Percentiles rank a stretch among this genome's conserved stretches.
Conservation (phyloP, 1,284 basidiomycete genomes). For the Ganoderma resinaceum region DNA sequence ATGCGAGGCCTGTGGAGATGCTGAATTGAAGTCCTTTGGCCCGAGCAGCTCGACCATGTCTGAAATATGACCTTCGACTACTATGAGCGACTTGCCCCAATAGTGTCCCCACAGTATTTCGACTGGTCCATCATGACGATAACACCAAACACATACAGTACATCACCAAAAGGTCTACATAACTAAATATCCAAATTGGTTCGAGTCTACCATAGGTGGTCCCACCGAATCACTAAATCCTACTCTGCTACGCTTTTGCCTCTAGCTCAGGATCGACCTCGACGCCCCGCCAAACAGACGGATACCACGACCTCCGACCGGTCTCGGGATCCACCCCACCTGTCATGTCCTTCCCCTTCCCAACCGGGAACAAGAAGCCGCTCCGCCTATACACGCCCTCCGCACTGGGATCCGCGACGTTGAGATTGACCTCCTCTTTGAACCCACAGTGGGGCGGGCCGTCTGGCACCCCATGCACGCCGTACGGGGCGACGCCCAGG, state of each 20-base stretch:
- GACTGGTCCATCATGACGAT: too few species aligned
- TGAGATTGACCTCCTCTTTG: constrained; percentile 27
- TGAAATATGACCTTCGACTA: too few species aligned
- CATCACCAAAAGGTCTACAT: too few species aligned
- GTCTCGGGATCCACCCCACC: constrained; percentile 23
- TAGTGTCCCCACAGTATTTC: too few species aligned
- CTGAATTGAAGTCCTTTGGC: too few species aligned
- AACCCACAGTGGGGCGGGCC: constrained; percentile 18
- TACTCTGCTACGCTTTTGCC: background rate
- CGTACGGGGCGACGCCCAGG: constrained; percentile 29
- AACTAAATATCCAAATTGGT: too few species aligned
- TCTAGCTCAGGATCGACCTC: background rate
- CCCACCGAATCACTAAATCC: too few species aligned
- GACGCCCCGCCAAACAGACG: constrained; percentile 6
- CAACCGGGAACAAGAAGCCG: constrained; percentile 25
- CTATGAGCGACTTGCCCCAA: too few species aligned
- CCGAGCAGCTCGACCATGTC: too few species aligned
- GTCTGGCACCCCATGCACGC: constrained; percentile 25
- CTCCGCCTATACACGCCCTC: constrained; percentile 24
- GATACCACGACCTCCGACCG: constrained; percentile 19
- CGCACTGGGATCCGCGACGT: constrained; percentile 10
- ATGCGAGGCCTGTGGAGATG: too few species aligned
- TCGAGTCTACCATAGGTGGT: too few species aligned
- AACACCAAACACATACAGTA: too few species aligned
- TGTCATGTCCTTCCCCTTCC: background rate